Evolutionary conservation across 2,329 filamentous ascomycete genomes (phyloP), one percentile per base, ranked within the genome.

Genomic region (Juglanconis juglandina): DNA sequence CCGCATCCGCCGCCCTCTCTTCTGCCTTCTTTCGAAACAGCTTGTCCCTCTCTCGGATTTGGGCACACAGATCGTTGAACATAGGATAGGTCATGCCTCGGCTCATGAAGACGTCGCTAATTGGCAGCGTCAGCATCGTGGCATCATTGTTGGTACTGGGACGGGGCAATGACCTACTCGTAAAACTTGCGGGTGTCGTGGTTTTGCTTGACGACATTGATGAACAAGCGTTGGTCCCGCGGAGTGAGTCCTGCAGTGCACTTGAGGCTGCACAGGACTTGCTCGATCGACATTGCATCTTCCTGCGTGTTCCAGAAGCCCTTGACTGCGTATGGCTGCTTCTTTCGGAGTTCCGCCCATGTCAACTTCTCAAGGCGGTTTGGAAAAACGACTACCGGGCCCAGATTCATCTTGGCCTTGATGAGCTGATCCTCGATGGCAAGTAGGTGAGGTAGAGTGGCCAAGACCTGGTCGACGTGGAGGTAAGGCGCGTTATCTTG

Each of bases 331-430:
- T 57, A 59, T 5, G 59, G 59, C 34, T 59, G 39, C 13, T 30
- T n/a, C 1, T 48, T 46, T 39, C 60, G 56, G 9, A 62, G 42
- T 5, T 57, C n/a, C n/a, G 48, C 51, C 62, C 62, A 64, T n/a
- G 35, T 52, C 14, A 41, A 3, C 17, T 47, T 37, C 17, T 50
- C n/a, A 8, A 56, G 7, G 8, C 37, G 30, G 9, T 44, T 44
- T 1, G 51, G 47, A 37, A 62, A 64, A 17, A 34, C n/a, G 1
- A 55, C 33, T 10, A 4, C 8, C 1, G 47, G 52, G 10, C 56
- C 49, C 47, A 51, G 37, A 30, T 14, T 17, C 8, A 47, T 7
- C 5, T 41, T 9, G 32, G 13, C 42, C 6, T 8, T 11, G 34
- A 39, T 6, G n/a, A 54, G 62, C 11, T 57, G 50, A 7, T 59